Evolutionary conservation across 352 stramenopile genomes (phyloP), one percentile per base, ranked within the genome.

Genomic region (Pythium utonaiense): DNA sequence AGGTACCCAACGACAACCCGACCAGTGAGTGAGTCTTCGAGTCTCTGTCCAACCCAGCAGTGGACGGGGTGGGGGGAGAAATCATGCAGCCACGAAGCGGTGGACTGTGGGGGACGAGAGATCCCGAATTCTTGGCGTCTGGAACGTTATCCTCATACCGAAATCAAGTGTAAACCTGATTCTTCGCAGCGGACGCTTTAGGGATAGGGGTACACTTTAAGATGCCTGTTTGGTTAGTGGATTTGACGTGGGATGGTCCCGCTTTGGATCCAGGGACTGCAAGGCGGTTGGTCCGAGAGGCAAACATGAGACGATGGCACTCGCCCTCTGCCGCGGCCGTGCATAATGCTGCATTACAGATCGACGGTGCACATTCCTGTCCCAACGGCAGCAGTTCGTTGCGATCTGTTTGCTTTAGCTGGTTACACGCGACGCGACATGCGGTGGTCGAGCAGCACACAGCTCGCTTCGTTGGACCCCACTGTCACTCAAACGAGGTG

Each of bases 121-220:
- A 31, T 24, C 24, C n/a, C 17, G 14, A 53, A 6, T 19, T n/a
- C 27, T 28, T 30, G 30, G 17, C 3, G 12, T 30, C 14, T 13
- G 17, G 36, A 54, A 60, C 10, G 31, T 44, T 47, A 17, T 17
- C 12, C 0, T 27, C 33, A 66, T 66, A 61, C 52, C 53, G 14
- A 21, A 22, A 8, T 21, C 60, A 45, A 61, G 60, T 66, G 16
- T 56, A 58, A 10, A 10, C 6, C 2, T 17, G 25, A 55, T 30
- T 47, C 30, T 27, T 19, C 1, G 19, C 12, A 22, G 57, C 50
- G 52, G 52, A 66, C 33, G 36, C 17, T 27, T 7, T 16, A 57
- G 60, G 60, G 51, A 1, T 66, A 61, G 60, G 60, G 60, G 52
- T 66, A 66, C 60, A 66, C 53, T 66, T 57, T 66, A 54, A 48